Percentiles rank a stretch among this genome's conserved stretches.
These are phyloP conservation scores for Citrullus amarus DNA, from an alignment of 306 rosid species.

Conservation along the genomic window DNA sequence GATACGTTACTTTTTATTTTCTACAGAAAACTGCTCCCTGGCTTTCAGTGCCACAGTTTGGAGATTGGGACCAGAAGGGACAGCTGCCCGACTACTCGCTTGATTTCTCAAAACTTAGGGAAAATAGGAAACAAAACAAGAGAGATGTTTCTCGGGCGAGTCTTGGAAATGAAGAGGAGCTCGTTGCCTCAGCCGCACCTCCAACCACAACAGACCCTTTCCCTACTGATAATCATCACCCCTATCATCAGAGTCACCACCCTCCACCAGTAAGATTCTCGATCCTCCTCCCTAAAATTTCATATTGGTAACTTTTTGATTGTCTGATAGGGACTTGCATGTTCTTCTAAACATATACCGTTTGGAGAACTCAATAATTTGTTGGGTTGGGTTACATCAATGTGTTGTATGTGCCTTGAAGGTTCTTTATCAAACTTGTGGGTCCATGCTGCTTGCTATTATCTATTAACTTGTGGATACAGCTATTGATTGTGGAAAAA, in stretches of 20 bases:
- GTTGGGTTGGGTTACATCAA: neutral
- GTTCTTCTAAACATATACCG: neutral
- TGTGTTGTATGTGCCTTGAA: conserved; percentile 6
- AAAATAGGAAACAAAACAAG: conserved; percentile 91
- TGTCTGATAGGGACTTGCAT: neutral
- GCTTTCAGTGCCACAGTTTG: conserved; percentile 96
- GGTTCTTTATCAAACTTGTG: neutral
- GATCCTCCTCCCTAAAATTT: neutral
- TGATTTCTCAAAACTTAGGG: conserved; percentile 93
- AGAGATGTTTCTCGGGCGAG: conserved; percentile 76
- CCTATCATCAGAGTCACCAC: conserved; percentile 40
- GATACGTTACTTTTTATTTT: neutral
- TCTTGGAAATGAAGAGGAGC: conserved; percentile 92
- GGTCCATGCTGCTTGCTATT: conserved; percentile 9
- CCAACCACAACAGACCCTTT: conserved; percentile 19
- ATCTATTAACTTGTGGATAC: neutral
- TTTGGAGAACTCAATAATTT: neutral
- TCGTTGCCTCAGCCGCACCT: conserved; percentile 35
- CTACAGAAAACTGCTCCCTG: conserved; percentile 59
- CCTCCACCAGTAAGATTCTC: conserved; percentile 74
- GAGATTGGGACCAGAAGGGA: conserved; percentile 96
- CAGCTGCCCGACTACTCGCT: conserved; percentile 79
- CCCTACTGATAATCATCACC: conserved; percentile 32
- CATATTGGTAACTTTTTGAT: neutral
- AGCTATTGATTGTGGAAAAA: neutral